Evolutionary conservation across 1,284 basidiomycete species (phyloP), one percentile per base, ranked within the genome.

Genomic region (Paramarasmius palmivorus): DNA sequence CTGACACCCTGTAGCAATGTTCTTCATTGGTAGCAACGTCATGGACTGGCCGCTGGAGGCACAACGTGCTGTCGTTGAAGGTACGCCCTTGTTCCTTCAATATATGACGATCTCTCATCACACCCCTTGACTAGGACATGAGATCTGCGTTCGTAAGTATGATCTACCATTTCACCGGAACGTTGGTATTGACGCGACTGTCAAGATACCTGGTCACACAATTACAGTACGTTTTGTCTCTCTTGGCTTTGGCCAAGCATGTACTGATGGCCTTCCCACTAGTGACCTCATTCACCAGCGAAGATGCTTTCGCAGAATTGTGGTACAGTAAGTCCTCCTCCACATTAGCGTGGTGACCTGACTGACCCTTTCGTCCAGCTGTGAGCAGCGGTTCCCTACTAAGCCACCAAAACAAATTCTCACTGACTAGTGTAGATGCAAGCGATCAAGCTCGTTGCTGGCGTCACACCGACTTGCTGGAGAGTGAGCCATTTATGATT

Each of bases 1-100:
- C 32, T 46, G 25, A 0, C 45, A 47, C 19, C 52, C 23, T 29
- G 20, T 51, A 81, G 78, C 90, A 4, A 76, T 83, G 77, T 93
- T 90, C 71, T 93, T 84, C 67, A 82, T 92, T 53, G 90, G 92
- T 35, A 90, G 88, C 50, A 91, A 88, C 40, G 81, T 90, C 46
- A 78, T 86, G 60, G 77, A 90, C 61, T 89, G 85, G 68, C 81
- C 88, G 20, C 78, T 85, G 3, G 82, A 90, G 62, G 88, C 89
- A 49, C 78, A 88, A 49, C 80, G 87, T 50, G 81, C 75, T 46
- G 72, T 89, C 59, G 69, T 77, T 47, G 77, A 83, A 62, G 84
- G 73, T 73, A 46, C 36, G 67, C 59, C 12, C 7, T 23, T 29
- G 10, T 19, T 19, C 19, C 2, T 38, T 46, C 17, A 2, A 10